Conservation (phyloP, 202 grass and related monocot species). For the Schoenoplectus tabernaemontani region DNA sequence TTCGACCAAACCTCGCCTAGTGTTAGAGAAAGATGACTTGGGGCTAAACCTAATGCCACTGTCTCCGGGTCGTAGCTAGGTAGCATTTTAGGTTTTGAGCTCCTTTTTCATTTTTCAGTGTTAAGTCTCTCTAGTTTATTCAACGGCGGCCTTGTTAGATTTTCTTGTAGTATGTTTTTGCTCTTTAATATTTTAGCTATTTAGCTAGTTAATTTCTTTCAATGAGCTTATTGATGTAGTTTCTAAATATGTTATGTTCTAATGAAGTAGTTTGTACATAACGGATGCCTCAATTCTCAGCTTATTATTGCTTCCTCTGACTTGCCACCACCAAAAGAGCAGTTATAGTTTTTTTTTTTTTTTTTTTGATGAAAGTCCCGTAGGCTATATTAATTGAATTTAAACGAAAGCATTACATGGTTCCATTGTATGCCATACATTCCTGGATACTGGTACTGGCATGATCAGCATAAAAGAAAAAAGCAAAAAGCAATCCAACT, state of each 20-base stretch:
- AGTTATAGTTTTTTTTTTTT: not conserved
- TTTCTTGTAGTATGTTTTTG: constrained; percentile 7
- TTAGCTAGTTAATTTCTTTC: constrained; percentile 13
- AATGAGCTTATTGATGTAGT: constrained; percentile 21
- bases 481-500: too few relatives aligned
- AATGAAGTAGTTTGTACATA: constrained; percentile 25
- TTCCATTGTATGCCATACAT: too few relatives aligned
- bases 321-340: not conserved
- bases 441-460: too few relatives aligned
- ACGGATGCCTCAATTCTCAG: not conserved
- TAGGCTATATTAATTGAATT: too few relatives aligned
- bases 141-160: constrained; percentile 7
- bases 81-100: constrained; percentile 34
- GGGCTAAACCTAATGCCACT: constrained; percentile 42
- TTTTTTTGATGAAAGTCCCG: too few relatives aligned
- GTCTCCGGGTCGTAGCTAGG: constrained; percentile 31
- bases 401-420: too few relatives aligned
- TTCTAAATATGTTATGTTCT: not conserved
- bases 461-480: too few relatives aligned
- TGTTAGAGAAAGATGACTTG: constrained; percentile 44
- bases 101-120: constrained; percentile 1
- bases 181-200: constrained; percentile 9
- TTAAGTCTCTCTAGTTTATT: constrained; percentile 12
- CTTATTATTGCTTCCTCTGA: not conserved
- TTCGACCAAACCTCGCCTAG: constrained; percentile 49